phyloP scores from a whole-genome alignment of 495 filamentous ascomycete genomes.

The Emericellopsis terricola region DNA sequence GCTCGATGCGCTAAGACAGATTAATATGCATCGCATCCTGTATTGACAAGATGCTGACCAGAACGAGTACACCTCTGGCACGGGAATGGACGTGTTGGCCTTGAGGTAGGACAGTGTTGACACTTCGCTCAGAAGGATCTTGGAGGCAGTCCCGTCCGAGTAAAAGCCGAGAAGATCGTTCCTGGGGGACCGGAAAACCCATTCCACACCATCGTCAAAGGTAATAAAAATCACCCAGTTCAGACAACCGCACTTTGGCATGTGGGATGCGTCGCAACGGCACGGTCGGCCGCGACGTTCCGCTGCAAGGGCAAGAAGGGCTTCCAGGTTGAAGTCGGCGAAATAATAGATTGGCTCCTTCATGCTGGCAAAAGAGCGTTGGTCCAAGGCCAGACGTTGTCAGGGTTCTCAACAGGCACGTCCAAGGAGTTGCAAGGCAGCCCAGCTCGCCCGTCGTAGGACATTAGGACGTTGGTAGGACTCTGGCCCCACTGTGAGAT shows the following conservation, averaged over 20 bases:
- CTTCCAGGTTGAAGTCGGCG: not conserved
- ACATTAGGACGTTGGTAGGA: too few species aligned
- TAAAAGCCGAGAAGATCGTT: not conserved
- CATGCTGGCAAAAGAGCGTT: too few species aligned
- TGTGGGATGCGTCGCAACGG: not conserved
- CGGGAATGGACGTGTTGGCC: not conserved
- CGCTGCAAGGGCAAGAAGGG: not conserved
- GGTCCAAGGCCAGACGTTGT: too few species aligned
- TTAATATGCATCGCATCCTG: too few species aligned
- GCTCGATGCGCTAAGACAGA: not conserved
- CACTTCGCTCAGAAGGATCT: not conserved
- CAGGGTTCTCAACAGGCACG: too few species aligned
- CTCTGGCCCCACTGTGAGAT: too few species aligned
- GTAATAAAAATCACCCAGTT: not conserved
- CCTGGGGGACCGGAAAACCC: not conserved
- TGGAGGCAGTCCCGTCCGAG: not conserved
- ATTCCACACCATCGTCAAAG: not conserved
- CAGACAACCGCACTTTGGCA: not conserved
- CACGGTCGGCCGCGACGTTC: not conserved
- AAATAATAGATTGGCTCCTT: not conserved
- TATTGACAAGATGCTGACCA: not conserved
- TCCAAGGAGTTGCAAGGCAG: too few species aligned
- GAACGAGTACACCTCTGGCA: not conserved
- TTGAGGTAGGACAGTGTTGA: not conserved
- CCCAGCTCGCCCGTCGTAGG: too few species aligned